phyloP scores from a whole-genome alignment of 805 yeast genomes.

The Saccharomycopsis sp. region DNA sequence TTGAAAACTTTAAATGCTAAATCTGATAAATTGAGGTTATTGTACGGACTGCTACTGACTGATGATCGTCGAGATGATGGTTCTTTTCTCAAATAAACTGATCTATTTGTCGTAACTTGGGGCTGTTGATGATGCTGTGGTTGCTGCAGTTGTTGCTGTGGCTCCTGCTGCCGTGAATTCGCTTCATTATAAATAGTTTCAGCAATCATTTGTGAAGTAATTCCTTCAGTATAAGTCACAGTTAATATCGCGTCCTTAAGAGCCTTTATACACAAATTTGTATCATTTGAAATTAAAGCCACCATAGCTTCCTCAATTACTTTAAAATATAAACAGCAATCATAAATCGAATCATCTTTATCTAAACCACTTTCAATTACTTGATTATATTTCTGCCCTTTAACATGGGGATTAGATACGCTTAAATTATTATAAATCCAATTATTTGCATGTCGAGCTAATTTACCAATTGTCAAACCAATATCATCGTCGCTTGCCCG shows the following conservation, averaged over 20 bases:
- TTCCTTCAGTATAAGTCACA: constrained; percentile 41
- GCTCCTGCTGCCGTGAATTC: too few species aligned
- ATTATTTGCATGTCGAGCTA: constrained; percentile 67
- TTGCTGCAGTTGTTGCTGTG: too few species aligned
- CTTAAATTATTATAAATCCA: constrained; percentile 69
- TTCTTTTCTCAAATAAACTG: too few species aligned
- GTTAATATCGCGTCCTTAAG: constrained; percentile 59
- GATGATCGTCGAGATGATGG: too few species aligned
- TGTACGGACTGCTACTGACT: neutral
- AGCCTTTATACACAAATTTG: constrained; percentile 75
- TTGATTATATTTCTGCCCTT: constrained; percentile 61
- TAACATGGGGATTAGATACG: constrained; percentile 39
- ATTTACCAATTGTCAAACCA: constrained; percentile 37
- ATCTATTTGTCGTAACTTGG: too few species aligned
- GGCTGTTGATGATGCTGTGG: too few species aligned
- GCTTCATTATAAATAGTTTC: constrained; percentile 33
- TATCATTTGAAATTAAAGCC: constrained; percentile 72
- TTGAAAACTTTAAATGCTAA: neutral
- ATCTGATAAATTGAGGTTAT: neutral
- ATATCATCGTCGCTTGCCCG: too few species aligned
- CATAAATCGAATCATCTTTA: constrained; percentile 80
- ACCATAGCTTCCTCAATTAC: constrained; percentile 35
- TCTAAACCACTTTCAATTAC: constrained; percentile 35
- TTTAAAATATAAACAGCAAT: constrained; percentile 68
- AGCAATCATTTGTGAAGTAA: constrained; percentile 41